Evolutionary conservation across 2,329 filamentous ascomycete species (phyloP).

Genomic region (Simplicillium aogashimaense): DNA sequence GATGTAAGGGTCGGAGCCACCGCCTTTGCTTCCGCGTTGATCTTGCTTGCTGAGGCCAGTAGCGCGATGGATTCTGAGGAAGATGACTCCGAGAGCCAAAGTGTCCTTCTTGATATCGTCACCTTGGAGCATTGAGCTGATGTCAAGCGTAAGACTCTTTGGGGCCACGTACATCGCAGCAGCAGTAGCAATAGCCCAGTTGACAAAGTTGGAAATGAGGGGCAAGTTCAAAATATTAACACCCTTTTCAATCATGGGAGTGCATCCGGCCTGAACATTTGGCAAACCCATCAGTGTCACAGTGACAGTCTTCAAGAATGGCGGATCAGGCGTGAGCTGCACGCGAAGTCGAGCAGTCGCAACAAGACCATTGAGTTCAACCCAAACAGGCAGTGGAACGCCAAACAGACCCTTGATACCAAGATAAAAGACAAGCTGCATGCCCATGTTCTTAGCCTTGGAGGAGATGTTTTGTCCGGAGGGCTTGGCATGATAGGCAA

Average conservation of each 20-base stretch:
- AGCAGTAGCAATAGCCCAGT: conserved; percentile 83
- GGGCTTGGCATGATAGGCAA: conserved; percentile 84
- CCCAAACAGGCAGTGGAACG: conserved; percentile 77
- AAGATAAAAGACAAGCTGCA: conserved; percentile 90
- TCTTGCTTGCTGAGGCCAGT: conserved; percentile 85
- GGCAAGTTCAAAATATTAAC: conserved; percentile 88
- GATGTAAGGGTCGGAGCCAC: conserved; percentile 91
- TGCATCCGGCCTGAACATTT: conserved; percentile 79
- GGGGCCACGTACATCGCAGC: conserved; percentile 88
- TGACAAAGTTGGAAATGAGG: conserved; percentile 91
- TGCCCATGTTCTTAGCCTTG: conserved; percentile 91
- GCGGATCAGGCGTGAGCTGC: conserved; percentile 80
- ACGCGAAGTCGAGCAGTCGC: conserved; percentile 76
- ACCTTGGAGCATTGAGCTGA: conserved; percentile 82
- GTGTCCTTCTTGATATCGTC: conserved; percentile 89
- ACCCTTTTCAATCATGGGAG: conserved; percentile 84
- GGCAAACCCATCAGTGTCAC: conserved; percentile 93
- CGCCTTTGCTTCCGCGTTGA: conserved; percentile 66
- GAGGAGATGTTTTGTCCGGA: conserved; percentile 59
- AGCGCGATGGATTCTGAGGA: conserved; percentile 84
- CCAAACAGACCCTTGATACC: conserved; percentile 84
- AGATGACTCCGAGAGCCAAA: conserved; percentile 77
- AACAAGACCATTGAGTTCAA: conserved; percentile 84
- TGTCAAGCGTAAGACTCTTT: conserved; percentile 85
- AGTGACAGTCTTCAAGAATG: conserved; percentile 84